Conservation (phyloP, 2,329 filamentous ascomycete genomes). For the Juglanconis sp. region DNA sequence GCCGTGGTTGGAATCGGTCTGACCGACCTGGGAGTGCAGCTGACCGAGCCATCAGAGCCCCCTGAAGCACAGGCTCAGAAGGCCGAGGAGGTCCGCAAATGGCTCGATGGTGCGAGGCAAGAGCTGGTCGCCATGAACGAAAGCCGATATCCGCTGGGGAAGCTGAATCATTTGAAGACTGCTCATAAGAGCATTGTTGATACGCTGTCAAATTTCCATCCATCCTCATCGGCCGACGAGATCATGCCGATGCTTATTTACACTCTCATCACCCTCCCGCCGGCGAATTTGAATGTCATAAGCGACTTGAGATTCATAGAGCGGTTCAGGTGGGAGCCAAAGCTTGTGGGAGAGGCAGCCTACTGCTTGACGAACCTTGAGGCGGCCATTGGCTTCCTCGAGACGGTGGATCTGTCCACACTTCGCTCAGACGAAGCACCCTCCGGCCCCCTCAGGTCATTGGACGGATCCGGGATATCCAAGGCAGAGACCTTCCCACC, state of each 20-base stretch:
- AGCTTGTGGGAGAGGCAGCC: constrained; percentile 88
- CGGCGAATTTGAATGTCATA: constrained; percentile 81
- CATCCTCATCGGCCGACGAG: constrained; percentile 89
- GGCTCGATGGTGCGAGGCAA: constrained; percentile 66
- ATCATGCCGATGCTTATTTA: constrained; percentile 97
- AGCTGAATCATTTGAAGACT: constrained; percentile 81
- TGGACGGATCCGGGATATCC: constrained; percentile 46
- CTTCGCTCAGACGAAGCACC: constrained; percentile 75
- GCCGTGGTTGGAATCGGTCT: constrained; percentile 88
- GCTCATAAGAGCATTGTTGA: constrained; percentile 95
- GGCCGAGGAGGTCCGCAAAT: constrained; percentile 66
- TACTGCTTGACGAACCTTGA: constrained; percentile 97
- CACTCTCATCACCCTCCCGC: constrained; percentile 84
- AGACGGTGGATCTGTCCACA: constrained; percentile 91
- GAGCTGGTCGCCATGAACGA: constrained; percentile 80
- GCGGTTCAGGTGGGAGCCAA: constrained; percentile 78
- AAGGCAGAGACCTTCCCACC: constrained; percentile 56
- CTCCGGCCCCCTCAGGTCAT: constrained; percentile 61
- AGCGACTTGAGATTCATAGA: constrained; percentile 97
- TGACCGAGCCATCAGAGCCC: constrained; percentile 55
- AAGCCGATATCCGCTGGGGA: constrained; percentile 83
- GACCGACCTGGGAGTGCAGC: constrained; percentile 76
- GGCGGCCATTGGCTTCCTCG: constrained; percentile 88
- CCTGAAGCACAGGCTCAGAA: constrained; percentile 57
- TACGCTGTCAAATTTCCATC: constrained; percentile 65